Conservation (phyloP, 2,329 filamentous ascomycete genomes). For the Aspergillus pseudoglaucus region DNA sequence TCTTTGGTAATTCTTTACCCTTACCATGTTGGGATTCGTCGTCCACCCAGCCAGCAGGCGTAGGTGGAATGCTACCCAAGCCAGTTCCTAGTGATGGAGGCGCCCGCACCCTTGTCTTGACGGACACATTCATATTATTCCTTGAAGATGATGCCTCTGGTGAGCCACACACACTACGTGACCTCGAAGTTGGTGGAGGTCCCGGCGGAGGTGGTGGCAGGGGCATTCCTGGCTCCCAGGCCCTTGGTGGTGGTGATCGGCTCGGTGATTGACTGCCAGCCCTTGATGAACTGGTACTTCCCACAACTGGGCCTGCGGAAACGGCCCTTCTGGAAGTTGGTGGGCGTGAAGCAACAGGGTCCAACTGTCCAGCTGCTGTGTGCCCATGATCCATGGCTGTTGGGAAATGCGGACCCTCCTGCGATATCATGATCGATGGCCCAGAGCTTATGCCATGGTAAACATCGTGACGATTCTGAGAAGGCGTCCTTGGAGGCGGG, state of each 20-base stretch:
- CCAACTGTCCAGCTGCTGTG: conserved; percentile 9
- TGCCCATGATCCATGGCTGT: conserved; percentile 11
- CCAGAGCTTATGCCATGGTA: conserved; percentile 12
- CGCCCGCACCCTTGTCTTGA: conserved; percentile 22
- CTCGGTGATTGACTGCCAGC: conserved; percentile 29
- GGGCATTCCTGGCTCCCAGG: conserved; percentile 42
- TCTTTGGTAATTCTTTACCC: neutral
- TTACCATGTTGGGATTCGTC: conserved; percentile 17
- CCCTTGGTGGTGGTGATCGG: conserved; percentile 24
- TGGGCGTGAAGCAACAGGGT: conserved; percentile 22
- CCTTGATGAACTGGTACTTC: conserved; percentile 26
- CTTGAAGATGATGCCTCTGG: conserved; percentile 23
- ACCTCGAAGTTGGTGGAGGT: conserved; percentile 36
- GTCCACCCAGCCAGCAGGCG: conserved; percentile 40
- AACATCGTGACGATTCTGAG: conserved; percentile 21
- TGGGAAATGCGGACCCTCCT: conserved; percentile 16
- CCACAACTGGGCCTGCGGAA: conserved; percentile 38
- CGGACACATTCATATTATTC: conserved; percentile 17
- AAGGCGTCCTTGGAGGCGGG: conserved; percentile 26
- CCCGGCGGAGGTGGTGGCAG: conserved; percentile 43
- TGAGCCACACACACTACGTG: conserved; percentile 34
- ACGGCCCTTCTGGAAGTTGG: conserved; percentile 40
- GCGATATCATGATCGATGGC: conserved; percentile 15
- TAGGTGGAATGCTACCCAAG: conserved; percentile 38
- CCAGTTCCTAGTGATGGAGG: conserved; percentile 32